These are phyloP conservation scores for Oehlia diaphana DNA, from an alignment of 192 early-diverging fungal species.

Conservation along the genomic window DNA sequence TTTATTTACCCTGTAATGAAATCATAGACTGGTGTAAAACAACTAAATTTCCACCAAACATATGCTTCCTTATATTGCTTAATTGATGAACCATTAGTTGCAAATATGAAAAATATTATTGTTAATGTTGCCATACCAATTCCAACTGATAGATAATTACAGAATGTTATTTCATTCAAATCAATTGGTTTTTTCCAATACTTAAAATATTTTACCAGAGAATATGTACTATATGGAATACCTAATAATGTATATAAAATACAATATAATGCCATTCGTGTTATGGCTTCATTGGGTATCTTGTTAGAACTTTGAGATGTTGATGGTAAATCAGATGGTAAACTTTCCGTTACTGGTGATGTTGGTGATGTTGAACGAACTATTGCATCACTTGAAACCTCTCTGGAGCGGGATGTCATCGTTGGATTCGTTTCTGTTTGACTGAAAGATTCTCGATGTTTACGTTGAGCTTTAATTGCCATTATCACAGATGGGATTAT, in stretches of 20 bases:
- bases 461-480: background rate
- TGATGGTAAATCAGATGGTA: background rate
- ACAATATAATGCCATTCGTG: background rate
- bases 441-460: background rate
- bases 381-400: background rate
- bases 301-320: background rate
- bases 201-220: background rate
- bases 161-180: background rate
- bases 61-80: background rate
- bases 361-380: background rate
- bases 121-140: background rate
- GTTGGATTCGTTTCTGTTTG: background rate
- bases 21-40: background rate
- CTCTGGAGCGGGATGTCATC: background rate
- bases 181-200: background rate
- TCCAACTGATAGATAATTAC: background rate
- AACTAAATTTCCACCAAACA: background rate
- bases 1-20: background rate
- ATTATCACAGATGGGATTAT: background rate
- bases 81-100: background rate
- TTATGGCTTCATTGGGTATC: background rate
- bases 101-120: background rate
- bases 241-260: background rate
- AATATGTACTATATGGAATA: background rate
- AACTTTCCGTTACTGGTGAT: background rate